phyloP scores from a whole-genome alignment of 176 grass and related monocot species.

The Rhynchospora tenuis region DNA sequence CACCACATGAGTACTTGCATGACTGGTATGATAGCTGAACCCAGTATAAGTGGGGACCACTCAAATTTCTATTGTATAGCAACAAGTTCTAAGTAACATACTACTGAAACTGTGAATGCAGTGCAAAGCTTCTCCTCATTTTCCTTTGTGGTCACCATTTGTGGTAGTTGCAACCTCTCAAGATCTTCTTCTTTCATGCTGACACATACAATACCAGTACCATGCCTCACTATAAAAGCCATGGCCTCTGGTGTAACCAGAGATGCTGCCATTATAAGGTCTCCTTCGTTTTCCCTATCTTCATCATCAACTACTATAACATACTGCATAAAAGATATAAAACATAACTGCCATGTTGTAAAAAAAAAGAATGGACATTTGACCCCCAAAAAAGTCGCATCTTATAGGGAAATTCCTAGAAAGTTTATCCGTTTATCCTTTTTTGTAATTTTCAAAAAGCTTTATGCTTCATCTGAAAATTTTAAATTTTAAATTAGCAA shows the following conservation, averaged over 20 bases:
- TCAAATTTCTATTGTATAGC: not conserved
- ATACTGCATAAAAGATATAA: slow-evolving; percentile 41
- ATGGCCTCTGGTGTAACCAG: slow-evolving; percentile 79
- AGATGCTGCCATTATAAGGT: slow-evolving; percentile 98
- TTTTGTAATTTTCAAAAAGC: not conserved
- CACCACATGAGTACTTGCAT: not conserved
- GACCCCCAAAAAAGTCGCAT: not conserved
- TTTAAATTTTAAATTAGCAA: not conserved
- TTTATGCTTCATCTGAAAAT: not conserved
- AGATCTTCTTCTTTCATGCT: slow-evolving; percentile 98
- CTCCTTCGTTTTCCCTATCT: slow-evolving; percentile 92
- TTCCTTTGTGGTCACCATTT: slow-evolving; percentile 82
- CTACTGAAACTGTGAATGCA: slow-evolving; percentile 93
- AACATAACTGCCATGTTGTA: not conserved
- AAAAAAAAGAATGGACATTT: not conserved
- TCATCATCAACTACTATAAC: slow-evolving; percentile 96
- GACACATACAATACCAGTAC: slow-evolving; percentile 94
- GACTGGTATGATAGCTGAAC: not conserved
- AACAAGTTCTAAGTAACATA: slow-evolving; percentile 24
- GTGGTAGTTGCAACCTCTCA: slow-evolving; percentile 75
- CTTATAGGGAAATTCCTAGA: not conserved
- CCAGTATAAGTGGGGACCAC: not conserved
- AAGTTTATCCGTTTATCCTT: not conserved
- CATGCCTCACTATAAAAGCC: slow-evolving; percentile 89
- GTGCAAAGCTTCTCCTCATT: slow-evolving; percentile 86